Base-by-base conservation (phyloP, 352 stramenopile genomes). In the Elongisporangium undulatum region DNA sequence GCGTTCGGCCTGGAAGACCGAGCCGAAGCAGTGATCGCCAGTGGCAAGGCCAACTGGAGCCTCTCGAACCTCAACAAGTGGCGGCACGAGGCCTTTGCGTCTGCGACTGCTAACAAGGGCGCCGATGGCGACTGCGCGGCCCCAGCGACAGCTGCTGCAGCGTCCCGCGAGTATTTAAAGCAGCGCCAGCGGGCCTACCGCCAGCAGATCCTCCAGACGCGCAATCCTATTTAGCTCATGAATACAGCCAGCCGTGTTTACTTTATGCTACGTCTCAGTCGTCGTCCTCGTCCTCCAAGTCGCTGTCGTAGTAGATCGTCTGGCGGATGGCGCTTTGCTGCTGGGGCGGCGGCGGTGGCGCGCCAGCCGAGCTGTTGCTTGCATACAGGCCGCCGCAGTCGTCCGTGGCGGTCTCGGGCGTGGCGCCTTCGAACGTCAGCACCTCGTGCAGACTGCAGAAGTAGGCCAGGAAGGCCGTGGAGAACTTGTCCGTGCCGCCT, bases 391-490 rank as follows among this genome's bases (percentile, higher is more conserved):
- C 76, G 3, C 82, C 76, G 51, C 87, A 94, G n/a, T 86, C 70
- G 58, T 95, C 86, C 29, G 66, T 39, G 1, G 82, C 56, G 13
- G 53, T 71, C 53, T 92, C 88, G 0, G 88, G 88, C 53, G 89
- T 77, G 1, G 72, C 61, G 49, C 98, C 98, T 67, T 98, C 98
- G 55, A 94, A 97, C 66, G 97, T 98, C 73, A 98, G 91, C 55
- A 99, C 96, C 48, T 97, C 93, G 39, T 99, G 89, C 24, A 80
- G 69, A 17, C 85, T 79, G 23, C 98, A 79, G 38, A 97, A 97
- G 67, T 92, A 97, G 7, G 90, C 95, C 29, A 98, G 72, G 58
- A 92, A 95, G 53, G 94, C 81, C 0, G 91, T 97, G 12, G 83
- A 87, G 80, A 99, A 98, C 63, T 98, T 92, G 61, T 98, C 87